These are phyloP conservation scores for Rachicladosporium sp. DNA, from an alignment of 2,329 filamentous ascomycete genomes.

Conservation along the genomic window DNA sequence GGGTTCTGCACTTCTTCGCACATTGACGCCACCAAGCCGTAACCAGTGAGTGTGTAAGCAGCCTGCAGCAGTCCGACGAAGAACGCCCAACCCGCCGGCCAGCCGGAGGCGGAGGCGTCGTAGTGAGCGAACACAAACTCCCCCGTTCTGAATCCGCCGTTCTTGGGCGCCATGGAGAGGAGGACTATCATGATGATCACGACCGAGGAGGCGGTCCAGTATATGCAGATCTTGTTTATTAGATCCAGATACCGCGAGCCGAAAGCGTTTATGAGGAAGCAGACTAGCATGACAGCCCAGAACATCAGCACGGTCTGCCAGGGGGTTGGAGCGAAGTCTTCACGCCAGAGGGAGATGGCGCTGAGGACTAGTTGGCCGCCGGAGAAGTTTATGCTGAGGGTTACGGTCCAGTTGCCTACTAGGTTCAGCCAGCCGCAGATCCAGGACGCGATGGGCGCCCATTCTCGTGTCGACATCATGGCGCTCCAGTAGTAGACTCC, in stretches of 20 bases:
- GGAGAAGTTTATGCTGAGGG: constrained; percentile 53
- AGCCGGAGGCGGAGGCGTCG: constrained; percentile 53
- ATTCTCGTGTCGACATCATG: constrained; percentile 53
- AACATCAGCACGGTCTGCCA: constrained; percentile 63
- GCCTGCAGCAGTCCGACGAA: constrained; percentile 60
- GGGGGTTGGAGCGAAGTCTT: constrained; percentile 52
- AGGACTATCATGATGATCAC: constrained; percentile 56
- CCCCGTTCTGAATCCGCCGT: constrained; percentile 41
- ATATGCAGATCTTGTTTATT: constrained; percentile 62
- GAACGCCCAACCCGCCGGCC: constrained; percentile 58
- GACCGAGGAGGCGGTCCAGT: constrained; percentile 55
- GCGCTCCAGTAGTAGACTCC: constrained; percentile 60
- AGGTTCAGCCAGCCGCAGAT: constrained; percentile 61
- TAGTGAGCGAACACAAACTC: constrained; percentile 58
- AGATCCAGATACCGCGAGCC: constrained; percentile 49
- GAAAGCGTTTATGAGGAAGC: constrained; percentile 54
- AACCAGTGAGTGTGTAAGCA: constrained; percentile 49
- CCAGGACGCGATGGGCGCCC: constrained; percentile 55
- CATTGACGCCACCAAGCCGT: constrained; percentile 61
- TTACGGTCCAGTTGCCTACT: constrained; percentile 62
- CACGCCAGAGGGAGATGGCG: constrained; percentile 56
- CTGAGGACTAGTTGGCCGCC: constrained; percentile 58
- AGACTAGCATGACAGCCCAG: constrained; percentile 57
- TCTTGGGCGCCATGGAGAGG: constrained; percentile 41
- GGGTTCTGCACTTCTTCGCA: constrained; percentile 61